Percentiles rank a stretch among this genome's conserved stretches.
Conservation (phyloP, 2,329 filamentous ascomycete genomes). For the Bipolaris zeicola region DNA sequence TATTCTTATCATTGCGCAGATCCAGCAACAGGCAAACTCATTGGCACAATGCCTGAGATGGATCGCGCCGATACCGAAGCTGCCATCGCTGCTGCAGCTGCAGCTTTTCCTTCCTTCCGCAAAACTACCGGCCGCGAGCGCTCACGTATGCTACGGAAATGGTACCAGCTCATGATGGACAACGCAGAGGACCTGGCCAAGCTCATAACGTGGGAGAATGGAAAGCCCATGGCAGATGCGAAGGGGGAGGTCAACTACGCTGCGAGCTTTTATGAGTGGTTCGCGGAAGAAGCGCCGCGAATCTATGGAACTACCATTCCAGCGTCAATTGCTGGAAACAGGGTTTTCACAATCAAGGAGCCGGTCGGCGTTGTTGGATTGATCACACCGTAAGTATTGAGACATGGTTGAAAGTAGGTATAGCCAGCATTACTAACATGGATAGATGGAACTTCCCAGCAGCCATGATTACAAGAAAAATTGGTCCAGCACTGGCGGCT, state of each 20-base stretch:
- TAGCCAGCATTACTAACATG: slow-evolving; percentile 16
- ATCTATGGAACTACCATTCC: slow-evolving; percentile 72
- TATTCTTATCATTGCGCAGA: slow-evolving; percentile 57
- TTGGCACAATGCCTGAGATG: slow-evolving; percentile 87
- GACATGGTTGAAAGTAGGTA: not conserved
- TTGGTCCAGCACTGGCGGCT: slow-evolving; percentile 76
- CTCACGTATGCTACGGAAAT: slow-evolving; percentile 74
- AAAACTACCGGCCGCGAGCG: slow-evolving; percentile 75
- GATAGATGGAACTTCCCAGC: slow-evolving; percentile 75
- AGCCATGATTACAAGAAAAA: slow-evolving; percentile 58
- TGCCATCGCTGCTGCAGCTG: slow-evolving; percentile 82
- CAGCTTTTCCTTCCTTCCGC: slow-evolving; percentile 74
- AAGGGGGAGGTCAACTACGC: slow-evolving; percentile 50
- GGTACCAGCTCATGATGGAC: slow-evolving; percentile 80
- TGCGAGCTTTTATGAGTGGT: slow-evolving; percentile 51
- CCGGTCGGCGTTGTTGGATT: slow-evolving; percentile 83
- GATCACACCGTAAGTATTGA: slow-evolving; percentile 70
- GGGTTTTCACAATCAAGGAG: slow-evolving; percentile 79
- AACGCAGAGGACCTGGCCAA: slow-evolving; percentile 81
- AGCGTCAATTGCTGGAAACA: slow-evolving; percentile 70
- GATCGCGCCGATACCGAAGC: slow-evolving; percentile 74
- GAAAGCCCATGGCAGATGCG: slow-evolving; percentile 71
- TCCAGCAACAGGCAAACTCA: slow-evolving; percentile 78
- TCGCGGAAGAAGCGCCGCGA: slow-evolving; percentile 48
- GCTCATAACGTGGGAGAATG: slow-evolving; percentile 88